phyloP scores from a whole-genome alignment of 2,329 filamentous ascomycete genomes.

The Phyllosticta citriasiana region DNA sequence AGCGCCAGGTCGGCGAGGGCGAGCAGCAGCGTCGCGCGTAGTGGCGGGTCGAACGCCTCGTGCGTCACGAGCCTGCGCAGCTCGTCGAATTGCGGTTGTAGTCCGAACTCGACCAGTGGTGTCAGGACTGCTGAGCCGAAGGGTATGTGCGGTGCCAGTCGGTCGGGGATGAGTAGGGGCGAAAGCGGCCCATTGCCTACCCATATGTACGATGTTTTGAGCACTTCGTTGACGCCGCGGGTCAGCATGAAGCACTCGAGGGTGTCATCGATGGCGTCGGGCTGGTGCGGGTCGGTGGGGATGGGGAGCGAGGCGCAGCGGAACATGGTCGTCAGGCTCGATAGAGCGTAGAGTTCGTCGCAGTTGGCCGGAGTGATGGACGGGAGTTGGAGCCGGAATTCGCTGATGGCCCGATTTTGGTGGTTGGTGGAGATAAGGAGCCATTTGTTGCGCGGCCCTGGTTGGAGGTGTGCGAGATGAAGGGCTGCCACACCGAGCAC shows the following conservation, averaged over 20 bases:
- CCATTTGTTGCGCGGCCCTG: slow-evolving; percentile 18
- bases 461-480: slow-evolving; percentile 8
- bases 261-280: slow-evolving; percentile 21
- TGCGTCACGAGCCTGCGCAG: neutral
- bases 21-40: slow-evolving; percentile 1
- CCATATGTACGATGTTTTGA: slow-evolving; percentile 4
- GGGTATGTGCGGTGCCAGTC: neutral
- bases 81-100: slow-evolving; percentile 6
- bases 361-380: slow-evolving; percentile 22
- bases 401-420: slow-evolving; percentile 26
- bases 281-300: slow-evolving; percentile 6
- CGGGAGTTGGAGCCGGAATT: slow-evolving; percentile 20
- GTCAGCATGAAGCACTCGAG: slow-evolving; percentile 26
- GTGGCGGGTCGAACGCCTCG: slow-evolving; percentile 2
- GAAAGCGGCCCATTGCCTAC: neutral
- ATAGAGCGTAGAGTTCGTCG: slow-evolving; percentile 18
- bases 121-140: slow-evolving; percentile 1
- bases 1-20: slow-evolving; percentile 3
- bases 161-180: slow-evolving; percentile 5
- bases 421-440: slow-evolving; percentile 27
- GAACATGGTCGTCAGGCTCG: slow-evolving; percentile 4
- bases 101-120: slow-evolving; percentile 2
- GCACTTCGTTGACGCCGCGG: slow-evolving; percentile 24
- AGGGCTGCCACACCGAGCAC: slow-evolving; percentile 10
- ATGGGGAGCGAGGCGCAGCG: slow-evolving; percentile 6